Evolutionary conservation across 2,329 filamentous ascomycete species (phyloP), one percentile per base, ranked within the genome.

Genomic region (Colletotrichum magnum): DNA sequence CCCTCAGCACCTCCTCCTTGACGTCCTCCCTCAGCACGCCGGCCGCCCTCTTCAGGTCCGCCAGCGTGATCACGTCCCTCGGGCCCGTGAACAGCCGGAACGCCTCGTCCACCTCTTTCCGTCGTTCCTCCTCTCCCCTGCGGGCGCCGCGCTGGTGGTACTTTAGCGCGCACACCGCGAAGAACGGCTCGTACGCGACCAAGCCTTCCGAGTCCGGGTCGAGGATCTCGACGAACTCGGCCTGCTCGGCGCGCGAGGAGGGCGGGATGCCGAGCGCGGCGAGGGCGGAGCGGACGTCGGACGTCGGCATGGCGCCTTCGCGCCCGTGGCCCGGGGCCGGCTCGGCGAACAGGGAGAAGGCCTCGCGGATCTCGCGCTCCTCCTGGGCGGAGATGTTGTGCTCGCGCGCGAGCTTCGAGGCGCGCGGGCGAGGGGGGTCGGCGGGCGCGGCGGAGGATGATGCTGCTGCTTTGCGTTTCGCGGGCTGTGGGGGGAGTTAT

Each of bases 391-490:
- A 92, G 77, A 98, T 90, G 79, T 94, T 92, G 86, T 98, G 91
- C 77, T 97, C 94, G 82, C 95, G 95, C 36, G 95, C 95, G 75
- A 98, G 93, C 80, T 94, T 97, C 68, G 95, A 97, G 76, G 90
- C 90, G 71, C 93, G 92, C 64, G 85, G 82, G 68, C 58, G 63
- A 61, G 71, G 59, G 76, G 72, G 77, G 58, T 77, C 73, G 43
- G 61, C 80, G 39, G 83, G 75, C 13, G 77, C 65, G 7, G 77
- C 62, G 68, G 77, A 64, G 18, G 78, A 66, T 21, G 75, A 65
- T 58, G 71, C 52, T 36, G 77, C 66, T 60, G 78, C 76, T 75
- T 86, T 87, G 74, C 87, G 86, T 78, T 87, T 87, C n/a, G 86
- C 83, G 72, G 87, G 86, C 85, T 88, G 75, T 16, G 57, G 12